These are phyloP conservation scores for Amylocystis lapponica DNA, from an alignment of 768 basidiomycete genomes.

Conservation along the genomic window DNA sequence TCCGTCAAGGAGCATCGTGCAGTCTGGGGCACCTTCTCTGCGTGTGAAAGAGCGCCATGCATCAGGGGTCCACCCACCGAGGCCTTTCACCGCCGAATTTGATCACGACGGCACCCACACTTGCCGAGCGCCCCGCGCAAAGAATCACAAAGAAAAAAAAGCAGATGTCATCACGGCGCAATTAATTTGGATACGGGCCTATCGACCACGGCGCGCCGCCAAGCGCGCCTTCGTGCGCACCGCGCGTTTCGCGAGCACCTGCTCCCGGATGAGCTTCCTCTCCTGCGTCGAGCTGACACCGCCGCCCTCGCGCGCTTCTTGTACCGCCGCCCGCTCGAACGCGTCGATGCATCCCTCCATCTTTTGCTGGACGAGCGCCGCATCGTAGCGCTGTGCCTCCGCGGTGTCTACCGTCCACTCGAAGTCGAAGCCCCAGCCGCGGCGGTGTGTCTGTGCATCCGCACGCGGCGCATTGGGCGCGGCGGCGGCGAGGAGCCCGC, in stretches of 20 bases:
- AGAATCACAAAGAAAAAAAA: no score
- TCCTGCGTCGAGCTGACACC: conserved; percentile 67
- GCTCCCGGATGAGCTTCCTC: conserved; percentile 48
- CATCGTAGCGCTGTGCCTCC: conserved; percentile 17
- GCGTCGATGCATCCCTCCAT: conserved; percentile 70
- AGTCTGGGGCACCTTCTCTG: no score
- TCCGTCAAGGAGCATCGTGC: no score
- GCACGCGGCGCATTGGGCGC: conserved; percentile 3
- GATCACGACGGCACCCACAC: no score
- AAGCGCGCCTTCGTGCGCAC: conserved; percentile 27
- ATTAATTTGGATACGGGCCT: no score
- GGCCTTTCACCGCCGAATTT: no score
- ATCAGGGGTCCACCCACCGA: no score
- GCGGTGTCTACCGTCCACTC: conserved; percentile 45
- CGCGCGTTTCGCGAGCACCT: conserved; percentile 34
- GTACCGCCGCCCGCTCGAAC: conserved; percentile 37
- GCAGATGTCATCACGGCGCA: no score
- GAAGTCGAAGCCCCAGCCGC: conserved; percentile 84
- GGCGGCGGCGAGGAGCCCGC: conserved; percentile 42
- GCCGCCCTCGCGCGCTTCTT: conserved; percentile 48
- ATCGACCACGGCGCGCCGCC: conserved; percentile 18
- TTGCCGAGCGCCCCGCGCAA: no score
- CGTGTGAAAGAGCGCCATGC: no score
- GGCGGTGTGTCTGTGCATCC: conserved; percentile 24
- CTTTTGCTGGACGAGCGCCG: conserved; percentile 43